These are phyloP conservation scores for Xylaria nigripes DNA, from an alignment of 495 filamentous ascomycete genomes.

Conservation along the genomic window DNA sequence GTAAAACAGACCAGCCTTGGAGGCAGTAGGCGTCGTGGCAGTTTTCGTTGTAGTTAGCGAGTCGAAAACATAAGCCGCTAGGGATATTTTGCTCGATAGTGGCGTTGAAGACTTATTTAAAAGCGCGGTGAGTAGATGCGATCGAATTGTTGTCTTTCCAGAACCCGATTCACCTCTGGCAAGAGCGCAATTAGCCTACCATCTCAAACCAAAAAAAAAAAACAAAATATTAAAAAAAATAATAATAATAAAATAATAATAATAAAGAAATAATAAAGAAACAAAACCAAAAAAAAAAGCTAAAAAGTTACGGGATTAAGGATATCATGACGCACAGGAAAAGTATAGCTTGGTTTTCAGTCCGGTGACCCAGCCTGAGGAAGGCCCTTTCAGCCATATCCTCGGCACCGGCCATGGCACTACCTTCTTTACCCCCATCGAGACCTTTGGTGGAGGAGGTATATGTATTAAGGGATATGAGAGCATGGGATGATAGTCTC, in stretches of 20 bases:
- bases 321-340: constrained; percentile 62
- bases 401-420: constrained; percentile 78
- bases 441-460: constrained; percentile 75
- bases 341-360: constrained; percentile 84
- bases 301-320: background rate
- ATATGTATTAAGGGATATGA: constrained; percentile 89
- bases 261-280: no score
- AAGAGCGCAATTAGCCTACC: constrained; percentile 18
- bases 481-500: constrained; percentile 78
- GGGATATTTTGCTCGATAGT: constrained; percentile 82
- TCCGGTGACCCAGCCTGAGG: constrained; percentile 75
- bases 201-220: background rate
- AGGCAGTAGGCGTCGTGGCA: constrained; percentile 85
- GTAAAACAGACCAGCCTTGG: constrained; percentile 88
- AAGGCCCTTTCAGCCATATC: constrained; percentile 80
- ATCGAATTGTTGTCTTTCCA: constrained; percentile 89
- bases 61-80: constrained; percentile 91
- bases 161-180: constrained; percentile 85
- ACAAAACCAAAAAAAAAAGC: background rate
- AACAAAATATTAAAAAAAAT: no score
- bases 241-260: no score
- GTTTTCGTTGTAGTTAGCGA: constrained; percentile 97
- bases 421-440: constrained; percentile 82
- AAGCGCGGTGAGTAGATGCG: constrained; percentile 75
- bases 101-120: constrained; percentile 85